Conservation (phyloP, 2,329 filamentous ascomycete species). For the Ophiobolus disseminans region DNA sequence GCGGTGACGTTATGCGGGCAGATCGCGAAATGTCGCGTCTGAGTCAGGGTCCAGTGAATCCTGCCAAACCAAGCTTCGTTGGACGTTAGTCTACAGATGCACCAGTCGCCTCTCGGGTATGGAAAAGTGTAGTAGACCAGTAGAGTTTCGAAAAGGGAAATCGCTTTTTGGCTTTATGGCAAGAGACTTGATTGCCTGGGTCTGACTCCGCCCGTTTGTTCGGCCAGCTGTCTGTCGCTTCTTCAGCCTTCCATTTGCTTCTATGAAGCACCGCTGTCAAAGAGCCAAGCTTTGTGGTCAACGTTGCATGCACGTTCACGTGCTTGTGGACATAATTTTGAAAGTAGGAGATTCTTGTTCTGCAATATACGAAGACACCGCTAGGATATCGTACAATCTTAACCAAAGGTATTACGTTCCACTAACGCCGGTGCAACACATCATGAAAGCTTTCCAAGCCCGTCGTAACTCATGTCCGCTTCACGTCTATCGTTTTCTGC, state of each 20-base stretch:
- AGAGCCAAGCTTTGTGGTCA: too few species aligned
- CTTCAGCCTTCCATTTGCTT: slow-evolving; percentile 37
- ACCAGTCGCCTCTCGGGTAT: not conserved
- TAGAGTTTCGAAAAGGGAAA: not conserved
- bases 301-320: too few species aligned
- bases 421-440: slow-evolving; percentile 36
- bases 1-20: slow-evolving; percentile 37
- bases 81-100: not conserved
- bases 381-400: slow-evolving; percentile 13
- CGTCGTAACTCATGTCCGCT: not conserved
- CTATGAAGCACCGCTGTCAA: slow-evolving; percentile 3
- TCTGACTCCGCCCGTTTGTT: slow-evolving; percentile 33
- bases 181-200: slow-evolving; percentile 14
- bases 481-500: slow-evolving; percentile 60
- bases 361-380: not conserved
- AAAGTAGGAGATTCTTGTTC: not conserved
- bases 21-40: slow-evolving; percentile 14
- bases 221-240: slow-evolving; percentile 17
- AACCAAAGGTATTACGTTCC: slow-evolving; percentile 27
- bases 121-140: not conserved
- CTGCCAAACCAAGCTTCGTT: not conserved
- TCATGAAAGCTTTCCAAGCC: too few species aligned
- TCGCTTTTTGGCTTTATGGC: slow-evolving; percentile 20
- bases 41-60: slow-evolving; percentile 28
- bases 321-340: not conserved